Percentiles rank a stretch among this genome's conserved stretches.
Conservation (phyloP, 2,329 filamentous ascomycete genomes). For the Microdochium trichocladiopsis region DNA sequence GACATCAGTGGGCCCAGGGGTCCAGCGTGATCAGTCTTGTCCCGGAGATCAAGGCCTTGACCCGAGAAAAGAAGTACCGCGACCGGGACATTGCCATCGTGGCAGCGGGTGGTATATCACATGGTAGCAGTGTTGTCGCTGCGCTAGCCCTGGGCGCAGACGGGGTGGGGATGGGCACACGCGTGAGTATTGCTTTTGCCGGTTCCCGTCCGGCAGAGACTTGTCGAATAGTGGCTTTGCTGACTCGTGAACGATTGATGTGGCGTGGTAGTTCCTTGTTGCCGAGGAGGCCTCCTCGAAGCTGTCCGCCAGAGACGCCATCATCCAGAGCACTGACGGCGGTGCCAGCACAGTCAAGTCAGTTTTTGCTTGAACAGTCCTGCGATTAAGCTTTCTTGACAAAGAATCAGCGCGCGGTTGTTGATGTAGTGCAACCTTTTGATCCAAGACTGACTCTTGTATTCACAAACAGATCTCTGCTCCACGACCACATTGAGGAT, state of each 20-base stretch:
- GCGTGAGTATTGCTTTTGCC: slow-evolving; percentile 12
- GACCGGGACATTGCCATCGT: slow-evolving; percentile 17
- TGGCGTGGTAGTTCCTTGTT: slow-evolving; percentile 29
- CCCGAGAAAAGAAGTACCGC: slow-evolving; percentile 14
- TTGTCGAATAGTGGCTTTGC: too few species aligned
- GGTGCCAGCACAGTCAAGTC: slow-evolving; percentile 25
- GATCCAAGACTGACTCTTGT: too few species aligned
- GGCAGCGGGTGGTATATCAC: slow-evolving; percentile 38
- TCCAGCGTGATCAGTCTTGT: slow-evolving; percentile 38
- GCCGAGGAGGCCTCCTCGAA: slow-evolving; percentile 24
- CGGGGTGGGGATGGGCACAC: slow-evolving; percentile 15
- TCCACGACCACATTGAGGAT: slow-evolving; percentile 21
- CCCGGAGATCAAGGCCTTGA: slow-evolving; percentile 37
- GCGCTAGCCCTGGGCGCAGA: slow-evolving; percentile 34
- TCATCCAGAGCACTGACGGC: slow-evolving; percentile 22
- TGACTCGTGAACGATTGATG: too few species aligned
- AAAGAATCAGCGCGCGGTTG: too few species aligned
- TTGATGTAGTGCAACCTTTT: too few species aligned
- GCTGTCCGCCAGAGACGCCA: slow-evolving; percentile 19
- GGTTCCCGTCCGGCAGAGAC: too few species aligned
- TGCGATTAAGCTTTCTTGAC: too few species aligned
- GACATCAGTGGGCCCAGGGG: slow-evolving; percentile 38
- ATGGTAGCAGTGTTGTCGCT: slow-evolving; percentile 38
- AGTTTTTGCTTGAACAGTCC: too few species aligned
- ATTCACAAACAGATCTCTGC: slow-evolving; percentile 11